A percentile compares a stretch with the other conserved stretches of the same genome.
Conservation (phyloP, 1,284 basidiomycete species). For the Moniliella sp. region DNA sequence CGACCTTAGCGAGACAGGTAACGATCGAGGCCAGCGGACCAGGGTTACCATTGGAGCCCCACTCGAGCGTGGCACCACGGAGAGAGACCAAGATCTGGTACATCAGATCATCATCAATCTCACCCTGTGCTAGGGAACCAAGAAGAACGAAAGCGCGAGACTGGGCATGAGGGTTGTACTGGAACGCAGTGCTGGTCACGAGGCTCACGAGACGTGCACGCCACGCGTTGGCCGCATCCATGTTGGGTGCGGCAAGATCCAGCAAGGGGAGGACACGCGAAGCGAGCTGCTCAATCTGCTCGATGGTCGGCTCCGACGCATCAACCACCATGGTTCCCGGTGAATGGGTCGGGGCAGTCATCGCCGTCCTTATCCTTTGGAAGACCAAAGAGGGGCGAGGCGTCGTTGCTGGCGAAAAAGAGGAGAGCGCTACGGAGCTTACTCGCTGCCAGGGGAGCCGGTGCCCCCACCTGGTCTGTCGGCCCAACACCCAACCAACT, state of each 20-base stretch:
- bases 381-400: constrained; percentile 16
- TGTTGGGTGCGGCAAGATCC: constrained; percentile 17
- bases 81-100: constrained; percentile 67
- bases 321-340: too few relatives aligned
- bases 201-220: constrained; percentile 77
- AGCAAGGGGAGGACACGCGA: constrained; percentile 17
- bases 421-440: constrained; percentile 14
- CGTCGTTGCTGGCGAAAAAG: constrained; percentile 13
- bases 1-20: constrained; percentile 23
- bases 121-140: constrained; percentile 49
- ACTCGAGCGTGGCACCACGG: constrained; percentile 21
- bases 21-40: constrained; percentile 28
- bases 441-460: constrained; percentile 3
- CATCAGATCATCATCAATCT: constrained; percentile 58
- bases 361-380: constrained; percentile 6
- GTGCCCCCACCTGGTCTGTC: constrained; percentile 6
- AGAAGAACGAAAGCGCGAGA: constrained; percentile 68
- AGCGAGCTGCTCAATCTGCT: constrained; percentile 17
- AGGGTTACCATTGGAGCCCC: constrained; percentile 17
- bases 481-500: too few relatives aligned
- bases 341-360: too few relatives aligned
- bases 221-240: constrained; percentile 68
- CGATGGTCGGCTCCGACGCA: constrained; percentile 23
- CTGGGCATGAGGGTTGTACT: constrained; percentile 73
- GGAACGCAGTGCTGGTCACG: constrained; percentile 75